Conservation (phyloP, 2,329 filamentous ascomycete genomes). For the Ceratocystis lukuohia region DNA sequence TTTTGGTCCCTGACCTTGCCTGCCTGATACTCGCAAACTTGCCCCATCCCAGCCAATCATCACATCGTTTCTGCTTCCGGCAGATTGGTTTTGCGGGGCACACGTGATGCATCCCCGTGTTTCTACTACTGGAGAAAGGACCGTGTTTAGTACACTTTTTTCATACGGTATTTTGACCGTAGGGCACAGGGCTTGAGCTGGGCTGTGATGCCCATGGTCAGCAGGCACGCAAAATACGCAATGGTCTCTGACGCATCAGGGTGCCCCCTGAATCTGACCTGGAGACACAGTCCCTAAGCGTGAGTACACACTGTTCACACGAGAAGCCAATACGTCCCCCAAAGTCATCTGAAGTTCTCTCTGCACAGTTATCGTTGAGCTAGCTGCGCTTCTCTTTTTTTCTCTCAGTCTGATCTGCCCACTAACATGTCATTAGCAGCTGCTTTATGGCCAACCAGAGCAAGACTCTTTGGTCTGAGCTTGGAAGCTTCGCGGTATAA, state of each 20-base stretch:
- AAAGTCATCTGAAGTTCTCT: background rate
- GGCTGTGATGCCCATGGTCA: background rate
- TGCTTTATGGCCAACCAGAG: background rate
- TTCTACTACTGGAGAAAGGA: background rate
- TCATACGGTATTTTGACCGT: background rate
- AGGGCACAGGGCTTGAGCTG: background rate
- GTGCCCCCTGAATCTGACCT: background rate
- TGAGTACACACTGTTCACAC: background rate
- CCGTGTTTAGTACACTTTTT: background rate
- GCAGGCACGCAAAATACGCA: background rate
- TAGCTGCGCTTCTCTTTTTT: background rate
- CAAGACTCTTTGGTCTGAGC: background rate
- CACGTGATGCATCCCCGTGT: slow-evolving; percentile 6
- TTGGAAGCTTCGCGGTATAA: background rate
- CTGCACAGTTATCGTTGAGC: background rate
- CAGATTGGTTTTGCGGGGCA: slow-evolving; percentile 8
- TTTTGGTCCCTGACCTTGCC: background rate
- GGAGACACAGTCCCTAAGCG: background rate
- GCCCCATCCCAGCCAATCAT: slow-evolving; percentile 5
- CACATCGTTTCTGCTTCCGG: background rate
- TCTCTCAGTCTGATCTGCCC: background rate
- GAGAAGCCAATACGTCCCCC: background rate
- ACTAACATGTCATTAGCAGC: background rate
- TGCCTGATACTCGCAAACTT: background rate
- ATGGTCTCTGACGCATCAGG: background rate